Evolutionary conservation across 306 rosid species (phyloP).

Genomic region (Vachellia collinsii): DNA sequence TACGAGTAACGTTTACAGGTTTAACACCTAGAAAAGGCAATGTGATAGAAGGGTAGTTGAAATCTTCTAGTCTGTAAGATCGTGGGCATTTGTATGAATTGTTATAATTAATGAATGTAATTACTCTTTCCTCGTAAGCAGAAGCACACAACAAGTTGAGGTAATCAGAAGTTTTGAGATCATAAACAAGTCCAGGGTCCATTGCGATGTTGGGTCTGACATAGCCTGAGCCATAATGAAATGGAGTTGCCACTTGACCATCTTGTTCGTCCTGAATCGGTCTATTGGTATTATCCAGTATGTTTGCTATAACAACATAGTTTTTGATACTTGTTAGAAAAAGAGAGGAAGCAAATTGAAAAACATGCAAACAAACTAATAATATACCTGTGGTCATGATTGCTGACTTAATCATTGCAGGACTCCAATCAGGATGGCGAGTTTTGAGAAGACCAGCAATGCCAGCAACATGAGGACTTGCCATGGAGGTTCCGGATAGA

Average conservation of each 20-base stretch:
- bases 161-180: neutral
- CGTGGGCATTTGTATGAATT: neutral
- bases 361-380: neutral
- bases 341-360: neutral
- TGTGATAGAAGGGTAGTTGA: neutral
- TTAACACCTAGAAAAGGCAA: neutral
- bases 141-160: neutral
- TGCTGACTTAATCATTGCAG: constrained; percentile 2
- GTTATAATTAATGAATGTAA: neutral
- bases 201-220: neutral
- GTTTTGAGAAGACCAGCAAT: neutral
- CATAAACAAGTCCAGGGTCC: constrained; percentile 11
- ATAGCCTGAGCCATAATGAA: neutral
- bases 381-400: neutral
- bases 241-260: neutral
- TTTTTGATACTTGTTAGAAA: too few species aligned
- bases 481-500: neutral
- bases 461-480: neutral
- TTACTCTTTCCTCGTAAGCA: neutral
- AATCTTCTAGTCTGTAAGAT: neutral
- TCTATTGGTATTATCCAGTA: neutral
- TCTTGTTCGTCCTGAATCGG: neutral
- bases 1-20: neutral
- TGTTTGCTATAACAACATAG: neutral
- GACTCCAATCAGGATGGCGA: neutral